Evolutionary conservation across 805 yeast species (phyloP).

Genomic region (Nakazawaea ernobii): DNA sequence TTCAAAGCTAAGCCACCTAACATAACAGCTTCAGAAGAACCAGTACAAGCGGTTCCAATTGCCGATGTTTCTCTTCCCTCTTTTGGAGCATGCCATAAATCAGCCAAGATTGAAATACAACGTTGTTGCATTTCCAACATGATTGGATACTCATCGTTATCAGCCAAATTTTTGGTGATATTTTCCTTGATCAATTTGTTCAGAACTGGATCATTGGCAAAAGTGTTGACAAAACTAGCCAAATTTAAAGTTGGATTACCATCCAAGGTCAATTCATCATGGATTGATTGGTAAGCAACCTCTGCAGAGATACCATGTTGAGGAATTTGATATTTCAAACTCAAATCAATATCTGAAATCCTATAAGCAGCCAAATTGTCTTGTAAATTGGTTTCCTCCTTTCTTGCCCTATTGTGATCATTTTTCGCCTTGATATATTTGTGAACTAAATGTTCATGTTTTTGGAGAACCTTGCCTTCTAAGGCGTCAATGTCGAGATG

Average conservation of each 20-base stretch:
- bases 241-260: conserved; percentile 80
- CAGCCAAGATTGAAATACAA: conserved; percentile 73
- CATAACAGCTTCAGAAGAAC: conserved; percentile 92
- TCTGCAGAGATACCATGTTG: conserved; percentile 44
- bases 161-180: conserved; percentile 83
- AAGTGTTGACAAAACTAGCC: conserved; percentile 87
- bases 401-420: conserved; percentile 2
- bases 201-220: conserved; percentile 43
- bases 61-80: conserved; percentile 31
- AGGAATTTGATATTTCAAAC: conserved; percentile 57
- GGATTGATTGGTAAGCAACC: conserved; percentile 56
- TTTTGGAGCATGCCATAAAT: conserved; percentile 72
- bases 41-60: conserved; percentile 88
- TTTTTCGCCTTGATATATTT: conserved; percentile 14
- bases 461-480: conserved; percentile 27
- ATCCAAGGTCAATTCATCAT: conserved; percentile 72
- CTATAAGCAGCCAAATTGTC: conserved; percentile 18
- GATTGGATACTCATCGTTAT: conserved; percentile 90
- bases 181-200: conserved; percentile 58
- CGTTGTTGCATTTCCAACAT: conserved; percentile 73
- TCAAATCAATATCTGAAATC: conserved; percentile 24
- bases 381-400: neutral
- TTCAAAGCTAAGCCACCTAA: conserved; percentile 91
- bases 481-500: conserved; percentile 41
- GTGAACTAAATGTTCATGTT: conserved; percentile 24